Base-by-base conservation (phyloP, 352 stramenopile genomes). In the Pythium phragmiticola region DNA sequence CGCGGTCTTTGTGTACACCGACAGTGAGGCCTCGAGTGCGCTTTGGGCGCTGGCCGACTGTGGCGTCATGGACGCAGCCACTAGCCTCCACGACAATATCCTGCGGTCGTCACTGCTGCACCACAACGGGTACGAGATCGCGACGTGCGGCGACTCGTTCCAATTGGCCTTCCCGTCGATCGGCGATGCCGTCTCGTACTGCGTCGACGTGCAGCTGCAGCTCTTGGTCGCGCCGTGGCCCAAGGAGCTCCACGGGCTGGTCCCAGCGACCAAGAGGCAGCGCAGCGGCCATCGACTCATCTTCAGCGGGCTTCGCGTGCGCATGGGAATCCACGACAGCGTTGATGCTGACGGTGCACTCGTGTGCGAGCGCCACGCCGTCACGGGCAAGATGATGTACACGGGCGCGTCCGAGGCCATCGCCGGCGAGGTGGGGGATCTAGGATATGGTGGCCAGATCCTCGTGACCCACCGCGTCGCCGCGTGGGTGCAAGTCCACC, bases 251-350 rank as follows among this genome's bases (percentile, higher is more conserved):
- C 72, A 89, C 13, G 72, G 70, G 0, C 36, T 84, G 1, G 64
- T 88, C 2, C 72, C 77, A 17, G 75, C 79, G 0, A 84, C 82
- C 4, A 80, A 85, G 52, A 82, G 70, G 2, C 68, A 77, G 56
- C 72, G 75, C 28, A 63, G 51, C 8, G 56, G 81, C 43, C 65
- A 65, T 9, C 62, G 76, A 7, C 42, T 76, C 30, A 63, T 92
- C 39, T 92, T 90, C 48, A 77, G 66, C 17, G 83, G 83, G 2
- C 72, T 92, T 5, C 76, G 83, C 30, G 78, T 92, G 5, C 84
- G 84, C 0, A 92, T 92, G 84, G 81, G 84, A 2, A 79, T 90
- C 57, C 84, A 92, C 65, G 83, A 89, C 34, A 73, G 77, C 26
- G 2, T 30, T 19, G 55, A 53, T 5, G 52, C 34, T 3, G 60